phyloP scores from a whole-genome alignment of 176 grass and related monocot species.

The Alopecurus myosuroides region DNA sequence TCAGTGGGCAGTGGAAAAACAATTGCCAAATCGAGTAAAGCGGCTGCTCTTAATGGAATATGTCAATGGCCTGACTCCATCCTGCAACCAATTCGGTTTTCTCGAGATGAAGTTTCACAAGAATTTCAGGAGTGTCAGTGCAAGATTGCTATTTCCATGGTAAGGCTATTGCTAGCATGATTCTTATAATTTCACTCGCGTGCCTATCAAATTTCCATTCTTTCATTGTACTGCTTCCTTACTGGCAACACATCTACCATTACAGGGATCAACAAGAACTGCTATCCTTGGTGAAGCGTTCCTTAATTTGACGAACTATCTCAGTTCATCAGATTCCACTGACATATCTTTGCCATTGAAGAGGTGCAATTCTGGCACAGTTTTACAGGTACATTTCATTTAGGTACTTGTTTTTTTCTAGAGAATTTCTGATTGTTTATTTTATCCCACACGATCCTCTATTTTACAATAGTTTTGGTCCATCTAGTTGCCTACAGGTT shows the following conservation, averaged over 20 bases:
- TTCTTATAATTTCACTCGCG: constrained; percentile 16
- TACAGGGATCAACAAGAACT: constrained; percentile 70
- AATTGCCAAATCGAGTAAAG: constrained; percentile 78
- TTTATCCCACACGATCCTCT: not conserved
- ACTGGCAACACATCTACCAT: constrained; percentile 8
- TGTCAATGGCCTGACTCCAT: constrained; percentile 78
- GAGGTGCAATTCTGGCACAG: constrained; percentile 60
- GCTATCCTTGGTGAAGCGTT: constrained; percentile 64
- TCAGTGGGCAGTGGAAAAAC: constrained; percentile 64
- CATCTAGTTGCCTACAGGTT: not conserved
- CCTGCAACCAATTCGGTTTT: constrained; percentile 71
- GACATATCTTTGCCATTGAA: constrained; percentile 63
- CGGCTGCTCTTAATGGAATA: constrained; percentile 54
- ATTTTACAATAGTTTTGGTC: not conserved
- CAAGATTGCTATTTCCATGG: constrained; percentile 88
- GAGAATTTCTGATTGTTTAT: not conserved
- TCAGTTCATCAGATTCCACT: constrained; percentile 55
- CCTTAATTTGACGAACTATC: constrained; percentile 64
- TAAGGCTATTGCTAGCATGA: constrained; percentile 24
- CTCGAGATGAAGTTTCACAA: constrained; percentile 58
- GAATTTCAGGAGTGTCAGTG: constrained; percentile 74
- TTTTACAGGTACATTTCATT: constrained; percentile 60
- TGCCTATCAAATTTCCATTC: constrained; percentile 8
- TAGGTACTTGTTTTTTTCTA: not conserved
- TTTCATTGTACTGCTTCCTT: constrained; percentile 8